Evolutionary conservation across 306 rosid genomes (phyloP), one percentile per base, ranked within the genome.

Genomic region (Cicer judaicum): DNA sequence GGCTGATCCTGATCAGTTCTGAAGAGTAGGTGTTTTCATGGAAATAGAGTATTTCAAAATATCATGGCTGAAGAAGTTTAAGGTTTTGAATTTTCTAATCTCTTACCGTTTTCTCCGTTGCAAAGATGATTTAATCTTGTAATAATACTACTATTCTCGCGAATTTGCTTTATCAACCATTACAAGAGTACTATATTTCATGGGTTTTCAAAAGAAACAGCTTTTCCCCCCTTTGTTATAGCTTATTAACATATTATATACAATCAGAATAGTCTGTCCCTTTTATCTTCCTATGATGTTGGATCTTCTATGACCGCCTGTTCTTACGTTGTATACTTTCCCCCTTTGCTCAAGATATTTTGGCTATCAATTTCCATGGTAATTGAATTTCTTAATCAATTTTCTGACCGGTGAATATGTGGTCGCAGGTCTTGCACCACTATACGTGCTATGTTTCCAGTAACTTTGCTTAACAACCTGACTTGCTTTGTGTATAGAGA

Each of bases 381-480:
- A 66, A 78, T 87, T 81, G 69, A 85, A 79, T 83, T 70, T 74
- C 78, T 68, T 83, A 80, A 86, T 78, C 84, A 70, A 73, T 80
- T 79, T 87, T 82, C 92, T 91, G 83, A 91, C 86, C 60, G 76
- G 81, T 88, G 91, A 87, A 87, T 78, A 82, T 89, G 92, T 89
- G 97, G 97, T 87, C 87, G 96, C 96, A 91, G 97, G 95, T 91
- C 83, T 82, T 89, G 94, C 93, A 80, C 98, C 90, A 86, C 94
- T 74, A 77, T 88, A 84, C 85, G 88, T 81, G 96, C 84, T 85
- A 85, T 88, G 82, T 84, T 87, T 84, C 87, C 91, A 85, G 96
- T 85, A 78, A 85, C 85, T 87, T 76, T 83, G 93, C 90, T 85
- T 80, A 81, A 85, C 86, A 82, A 84, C 91, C 84, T 86, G 81